phyloP scores from a whole-genome alignment of 768 basidiomycete genomes.

The Lactifluus piperatus region DNA sequence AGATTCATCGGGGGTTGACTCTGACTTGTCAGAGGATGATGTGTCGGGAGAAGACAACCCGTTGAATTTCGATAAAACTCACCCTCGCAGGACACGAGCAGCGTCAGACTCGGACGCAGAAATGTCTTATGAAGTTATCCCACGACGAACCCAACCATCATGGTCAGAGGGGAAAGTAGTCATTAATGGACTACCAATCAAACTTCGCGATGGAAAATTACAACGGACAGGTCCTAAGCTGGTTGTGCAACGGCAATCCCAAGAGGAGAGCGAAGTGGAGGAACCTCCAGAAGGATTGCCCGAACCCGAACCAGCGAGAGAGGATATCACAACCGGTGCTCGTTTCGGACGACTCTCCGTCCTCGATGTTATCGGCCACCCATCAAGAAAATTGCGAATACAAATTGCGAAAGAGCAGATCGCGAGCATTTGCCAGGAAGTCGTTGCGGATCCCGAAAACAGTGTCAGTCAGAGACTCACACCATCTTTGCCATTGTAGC shows the following conservation, averaged over 20 bases:
- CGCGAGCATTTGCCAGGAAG: slow-evolving; percentile 87
- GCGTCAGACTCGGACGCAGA: slow-evolving; percentile 46
- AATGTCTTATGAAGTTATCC: slow-evolving; percentile 63
- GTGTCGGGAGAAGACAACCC: slow-evolving; percentile 24
- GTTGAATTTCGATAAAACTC: slow-evolving; percentile 19
- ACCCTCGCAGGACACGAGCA: slow-evolving; percentile 15
- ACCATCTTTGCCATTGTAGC: background rate
- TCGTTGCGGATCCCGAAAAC: slow-evolving; percentile 90
- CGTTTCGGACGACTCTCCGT: slow-evolving; percentile 84
- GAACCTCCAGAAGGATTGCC: slow-evolving; percentile 23
- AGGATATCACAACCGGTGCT: slow-evolving; percentile 75
- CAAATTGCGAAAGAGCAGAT: slow-evolving; percentile 89
- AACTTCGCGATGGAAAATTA: slow-evolving; percentile 73
- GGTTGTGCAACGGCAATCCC: slow-evolving; percentile 21
- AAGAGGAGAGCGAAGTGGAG: slow-evolving; percentile 33
- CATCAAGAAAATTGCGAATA: slow-evolving; percentile 57
- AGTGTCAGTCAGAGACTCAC: slow-evolving; percentile 52
- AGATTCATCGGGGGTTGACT: slow-evolving; percentile 20
- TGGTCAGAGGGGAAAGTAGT: slow-evolving; percentile 40
- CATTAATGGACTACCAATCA: slow-evolving; percentile 72
- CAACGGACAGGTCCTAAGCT: slow-evolving; percentile 42
- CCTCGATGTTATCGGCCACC: slow-evolving; percentile 55
- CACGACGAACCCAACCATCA: slow-evolving; percentile 42
- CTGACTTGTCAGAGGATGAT: slow-evolving; percentile 26
- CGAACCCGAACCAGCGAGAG: slow-evolving; percentile 31